Evolutionary conservation across 2,329 filamentous ascomycete species (phyloP), one percentile per base, ranked within the genome.

Genomic region (Penicillium sp.): DNA sequence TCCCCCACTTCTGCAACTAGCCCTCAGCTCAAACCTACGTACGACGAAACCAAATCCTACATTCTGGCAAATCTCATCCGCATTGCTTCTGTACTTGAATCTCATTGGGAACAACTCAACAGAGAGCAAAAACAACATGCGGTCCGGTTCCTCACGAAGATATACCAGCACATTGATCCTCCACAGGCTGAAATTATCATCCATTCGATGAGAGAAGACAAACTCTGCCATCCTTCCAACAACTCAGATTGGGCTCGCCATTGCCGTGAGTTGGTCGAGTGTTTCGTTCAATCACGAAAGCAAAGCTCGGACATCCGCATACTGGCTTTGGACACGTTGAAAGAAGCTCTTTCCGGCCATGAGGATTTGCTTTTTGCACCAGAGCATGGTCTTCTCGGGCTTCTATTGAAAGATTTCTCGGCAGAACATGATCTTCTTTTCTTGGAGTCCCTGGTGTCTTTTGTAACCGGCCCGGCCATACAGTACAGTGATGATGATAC

Each of bases 251-350:
- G 75, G 74, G 59, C 69, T n/a, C 64, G 64, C 9, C 65, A 71
- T 61, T 71, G 70, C 31, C 71, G 68, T 53, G 69, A 67, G 29
- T 58, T 78, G 17, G 70, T 77, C 53, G 63, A 68, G 39, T 71
- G 68, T 36, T 78, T 77, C 49, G 67, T 78, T 59, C 70, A 69
- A 21, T 65, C 69, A 53, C 73, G 67, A n/a, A 68, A 68, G 13
- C 76, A 78, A 58, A 60, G 71, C 35, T 70, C 74, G 6, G 75
- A 77, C 42, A 68, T 76, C 49, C 76, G 76, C 33, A 73, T 77
- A 7, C 55, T 73, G 12, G 75, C 75, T 39, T 62, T 78, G 41
- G 72, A 74, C 31, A 72, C 70, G 1, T 57, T 77, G 17, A 75
- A 75, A 61, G 73, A 77, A n/a, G 71, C 75, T 17, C 73, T 77